Evolutionary conservation across 108 stramenopile species (phyloP), one percentile per base, ranked within the genome.

Genomic region (Fragilariopsis cylindrus): DNA sequence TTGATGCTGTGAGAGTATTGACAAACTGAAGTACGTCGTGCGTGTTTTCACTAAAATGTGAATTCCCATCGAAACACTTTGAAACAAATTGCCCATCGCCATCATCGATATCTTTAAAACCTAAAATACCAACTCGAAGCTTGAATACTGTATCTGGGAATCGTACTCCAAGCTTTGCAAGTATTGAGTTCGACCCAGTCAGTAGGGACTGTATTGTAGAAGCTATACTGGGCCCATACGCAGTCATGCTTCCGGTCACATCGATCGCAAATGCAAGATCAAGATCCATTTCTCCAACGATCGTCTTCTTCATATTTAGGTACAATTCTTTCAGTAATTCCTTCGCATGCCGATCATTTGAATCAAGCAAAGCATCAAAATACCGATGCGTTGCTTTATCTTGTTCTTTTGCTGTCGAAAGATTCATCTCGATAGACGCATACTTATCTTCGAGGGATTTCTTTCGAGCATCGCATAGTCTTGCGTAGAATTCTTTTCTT

Each of bases 81-180:
- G 85, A 82, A 21, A 62, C 57, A 74, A 85, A 85, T 53, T 88
- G 82, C 45, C 76, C 39, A 30, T 44, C 42, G 42, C 60, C 66
- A 66, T 88, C 87, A 46, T 84, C 84, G 64, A 88, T 82, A 63
- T 88, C 87, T 15, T 78, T 66, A 62, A 83, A 88, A 2, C 74
- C 80, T 12, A 85, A 8, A 13, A 65, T 58, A 5, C 82, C 87
- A 57, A 79, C 71, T 4, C 81, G 80, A 57, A 88, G 44, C 15
- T 75, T 74, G 64, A 88, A 85, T 46, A 75, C 63, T 13, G 82
- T 78, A 48, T 88, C 84, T 4, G 87, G 87, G 45, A 84, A 88
- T 39, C 69, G 80, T 39, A 45, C 43, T 42, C 47, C 68, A 21
- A 87, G 66, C 43, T 84, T 84, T 21, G 64, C 19, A 11, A 74